Evolutionary conservation across 1,139 yeast genomes (phyloP), one percentile per base, ranked within the genome.

Genomic region (Waltiozyma sp.): DNA sequence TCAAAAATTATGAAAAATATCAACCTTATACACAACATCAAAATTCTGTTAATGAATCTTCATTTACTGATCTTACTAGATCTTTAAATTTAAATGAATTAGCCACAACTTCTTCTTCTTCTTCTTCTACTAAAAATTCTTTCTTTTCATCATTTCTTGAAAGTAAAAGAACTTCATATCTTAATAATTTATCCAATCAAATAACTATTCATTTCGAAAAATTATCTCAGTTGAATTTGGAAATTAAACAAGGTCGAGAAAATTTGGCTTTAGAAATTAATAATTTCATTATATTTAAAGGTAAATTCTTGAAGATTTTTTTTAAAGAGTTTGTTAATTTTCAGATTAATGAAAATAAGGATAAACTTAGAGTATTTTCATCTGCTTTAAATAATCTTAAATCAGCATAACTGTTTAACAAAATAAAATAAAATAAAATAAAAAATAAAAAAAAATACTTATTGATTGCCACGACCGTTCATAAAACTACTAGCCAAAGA

Each of bases 241-340:
- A 55, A 28, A 53, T 75, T 37, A 74, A 70, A 48, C 51, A 55
- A 41, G 69, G 66, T 26, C 84, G 82, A 58, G 89, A 81, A 53
- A 54, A 59, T 3, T 53, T 80, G 11, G 88, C 89, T 1, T 70
- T 75, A 40, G 84, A 79, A 53, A 65, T 80, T 19, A 78, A 81
- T 41, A 71, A 70, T 42, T 79, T 73, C 47, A 60, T 81, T 47
- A 67, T 63, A 43, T 77, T 72, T 58, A 73, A 73, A 52, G 59
- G 72, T 1, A 59, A 60, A 1, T 67, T 74, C 47, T 49, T 74
- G 39, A 55, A 55, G 37, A 60, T 64, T 43, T 65, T 67, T 1
- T 52, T 75, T 23, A 64, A 61, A 42, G 60, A 58, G 41, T 66
- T 63, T 47, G 61, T 63, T 2, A 43, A 45, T 31, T 56, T 48